Conservation (phyloP, 495 filamentous ascomycete species). For the Parachaetomium inaequale region DNA sequence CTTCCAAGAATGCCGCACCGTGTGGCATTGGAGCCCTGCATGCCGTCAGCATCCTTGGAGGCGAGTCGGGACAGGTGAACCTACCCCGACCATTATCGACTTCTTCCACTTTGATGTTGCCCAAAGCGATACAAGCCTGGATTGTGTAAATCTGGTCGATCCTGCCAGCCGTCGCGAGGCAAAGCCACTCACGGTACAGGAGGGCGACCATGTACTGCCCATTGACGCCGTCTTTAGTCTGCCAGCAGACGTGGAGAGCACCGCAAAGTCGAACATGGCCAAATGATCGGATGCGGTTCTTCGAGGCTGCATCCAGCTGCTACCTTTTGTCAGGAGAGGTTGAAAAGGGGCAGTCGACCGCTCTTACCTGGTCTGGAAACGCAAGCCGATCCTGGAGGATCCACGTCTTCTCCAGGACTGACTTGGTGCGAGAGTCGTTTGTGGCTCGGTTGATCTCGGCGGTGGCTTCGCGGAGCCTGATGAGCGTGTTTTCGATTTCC, state of each 20-base stretch:
- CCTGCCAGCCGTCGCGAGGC: conserved; percentile 66
- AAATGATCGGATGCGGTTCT: conserved; percentile 63
- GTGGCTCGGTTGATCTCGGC: conserved; percentile 75
- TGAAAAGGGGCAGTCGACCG: neutral
- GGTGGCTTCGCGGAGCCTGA: conserved; percentile 65
- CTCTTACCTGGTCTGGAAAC: conserved; percentile 63
- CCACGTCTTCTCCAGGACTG: conserved; percentile 67
- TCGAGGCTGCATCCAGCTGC: conserved; percentile 46
- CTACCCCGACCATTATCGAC: conserved; percentile 80
- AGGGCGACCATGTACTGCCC: conserved; percentile 85
- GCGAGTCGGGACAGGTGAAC: neutral
- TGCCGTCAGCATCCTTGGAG: conserved; percentile 12
- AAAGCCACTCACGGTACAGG: conserved; percentile 77
- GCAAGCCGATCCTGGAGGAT: conserved; percentile 71
- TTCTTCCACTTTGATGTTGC: conserved; percentile 68
- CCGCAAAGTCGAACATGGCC: conserved; percentile 84
- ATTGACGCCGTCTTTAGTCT: conserved; percentile 57
- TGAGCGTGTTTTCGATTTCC: conserved; percentile 71
- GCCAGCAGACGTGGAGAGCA: conserved; percentile 80
- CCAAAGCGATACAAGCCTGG: conserved; percentile 68
- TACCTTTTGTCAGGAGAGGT: conserved; percentile 18
- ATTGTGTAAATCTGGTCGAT: conserved; percentile 62
- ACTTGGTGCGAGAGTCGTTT: conserved; percentile 56
- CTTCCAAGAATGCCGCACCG: conserved; percentile 88
- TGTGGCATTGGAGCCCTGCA: conserved; percentile 78